Evolutionary conservation across 2,329 filamentous ascomycete genomes (phyloP), one percentile per base, ranked within the genome.

Genomic region (Acephala macrosclerotiorum): DNA sequence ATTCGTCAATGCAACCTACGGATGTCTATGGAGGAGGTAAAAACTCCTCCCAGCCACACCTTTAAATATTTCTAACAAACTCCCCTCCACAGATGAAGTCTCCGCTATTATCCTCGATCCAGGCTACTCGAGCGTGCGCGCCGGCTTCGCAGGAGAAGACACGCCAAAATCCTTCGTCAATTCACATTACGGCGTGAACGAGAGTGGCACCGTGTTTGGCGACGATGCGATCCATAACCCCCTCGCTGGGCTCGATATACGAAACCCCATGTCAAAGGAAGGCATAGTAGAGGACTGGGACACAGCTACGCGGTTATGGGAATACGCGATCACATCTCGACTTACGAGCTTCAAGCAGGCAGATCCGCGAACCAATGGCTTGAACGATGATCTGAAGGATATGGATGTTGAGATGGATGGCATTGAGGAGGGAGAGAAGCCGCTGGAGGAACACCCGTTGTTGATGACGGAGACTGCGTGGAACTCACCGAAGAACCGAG

Each of bases 201-300:
- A 80, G 26, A 83, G 85, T 58, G 74, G 80, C 73, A 83, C 84
- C 69, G 79, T 96, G 66, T 98, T 94, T 75, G 96, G 96, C 80
- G 96, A 99, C 77, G 95, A 97, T 79, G 89, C 91, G 71, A 90
- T 97, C 68, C 89, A 92, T 75, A 88, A 92, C 55, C 92, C 94
- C 16, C 87, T 90, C 69, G 84, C 87, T 61, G 86, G 90, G 67
- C 85, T 97, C 72, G 92, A 97, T 72, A 90, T 98, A 70, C 89
- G 91, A 79, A 98, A 97, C 80, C 96, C 97, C 71, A 96, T 97
- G 87, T 90, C 89, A 75, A 87, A 87, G 74, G 94, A 97, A 74
- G 93, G 93, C 75, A 87, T 94, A 59, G 96, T 99, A 57, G 93
- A 97, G 78, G 94, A 99, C 79, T 99, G 96, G 96, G 96, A 99